These are phyloP conservation scores for Dothideomycetes sp. DNA, from an alignment of 2,329 filamentous ascomycete genomes.

Conservation along the genomic window DNA sequence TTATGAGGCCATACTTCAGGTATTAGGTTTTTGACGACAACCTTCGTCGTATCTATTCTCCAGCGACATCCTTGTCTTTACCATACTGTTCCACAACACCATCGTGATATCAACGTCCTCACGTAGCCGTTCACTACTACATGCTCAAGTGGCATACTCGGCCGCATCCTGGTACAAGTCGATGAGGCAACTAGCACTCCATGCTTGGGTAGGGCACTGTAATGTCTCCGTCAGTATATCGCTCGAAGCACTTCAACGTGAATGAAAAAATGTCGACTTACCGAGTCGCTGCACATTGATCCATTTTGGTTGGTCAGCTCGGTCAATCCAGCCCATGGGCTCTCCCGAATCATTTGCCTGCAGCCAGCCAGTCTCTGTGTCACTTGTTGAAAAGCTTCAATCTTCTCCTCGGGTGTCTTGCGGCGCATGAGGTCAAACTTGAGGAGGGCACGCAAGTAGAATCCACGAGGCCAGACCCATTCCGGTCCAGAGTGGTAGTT, in stretches of 20 bases:
- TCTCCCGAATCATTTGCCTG: constrained; percentile 71
- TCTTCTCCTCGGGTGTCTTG: constrained; percentile 54
- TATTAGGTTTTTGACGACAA: too few species aligned
- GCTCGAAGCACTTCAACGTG: constrained; percentile 2
- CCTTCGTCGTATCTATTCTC: too few species aligned
- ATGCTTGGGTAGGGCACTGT: constrained; percentile 86
- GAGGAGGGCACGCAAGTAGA: constrained; percentile 82
- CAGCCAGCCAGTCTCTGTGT: constrained; percentile 72
- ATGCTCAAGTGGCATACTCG: constrained; percentile 17
- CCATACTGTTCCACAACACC: background rate
- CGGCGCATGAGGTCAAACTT: constrained; percentile 77
- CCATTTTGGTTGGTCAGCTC: constrained; percentile 91
- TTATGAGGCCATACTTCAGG: too few species aligned
- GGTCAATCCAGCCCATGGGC: constrained; percentile 78
- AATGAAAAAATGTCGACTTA: constrained; percentile 45
- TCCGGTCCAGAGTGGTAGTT: constrained; percentile 99
- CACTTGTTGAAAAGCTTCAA: constrained; percentile 90
- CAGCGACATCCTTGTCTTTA: background rate
- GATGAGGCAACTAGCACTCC: constrained; percentile 89
- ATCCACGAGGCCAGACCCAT: constrained; percentile 96
- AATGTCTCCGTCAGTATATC: constrained; percentile 20
- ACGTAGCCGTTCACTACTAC: too few species aligned
- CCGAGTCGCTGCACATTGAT: constrained; percentile 74
- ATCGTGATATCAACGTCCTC: too few species aligned
- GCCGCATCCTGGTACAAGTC: constrained; percentile 91